Conservation (phyloP, 108 stramenopile genomes). For the Conticribra guillardii region DNA sequence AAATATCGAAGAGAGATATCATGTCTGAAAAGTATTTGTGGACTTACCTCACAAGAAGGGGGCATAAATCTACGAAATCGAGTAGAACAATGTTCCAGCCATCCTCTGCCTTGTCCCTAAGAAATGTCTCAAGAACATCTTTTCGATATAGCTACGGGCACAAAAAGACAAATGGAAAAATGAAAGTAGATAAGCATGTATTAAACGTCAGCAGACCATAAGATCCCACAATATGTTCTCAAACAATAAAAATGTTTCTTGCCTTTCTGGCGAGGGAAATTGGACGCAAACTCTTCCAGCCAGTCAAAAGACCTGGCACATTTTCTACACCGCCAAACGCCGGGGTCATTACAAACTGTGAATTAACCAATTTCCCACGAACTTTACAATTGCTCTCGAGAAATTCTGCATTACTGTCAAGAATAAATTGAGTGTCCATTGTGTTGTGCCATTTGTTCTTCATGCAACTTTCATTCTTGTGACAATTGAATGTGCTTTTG, state of each 20-base stretch:
- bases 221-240: too few relatives aligned
- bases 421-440: background rate
- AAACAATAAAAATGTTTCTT: too few relatives aligned
- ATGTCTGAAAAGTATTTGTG: too few relatives aligned
- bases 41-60: conserved; percentile 18
- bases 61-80: conserved; percentile 26
- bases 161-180: too few relatives aligned
- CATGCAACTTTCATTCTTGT: conserved; percentile 8
- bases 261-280: conserved; percentile 19
- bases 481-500: conserved; percentile 13
- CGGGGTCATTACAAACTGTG: conserved; percentile 25
- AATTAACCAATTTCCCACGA: conserved; percentile 8
- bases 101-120: conserved; percentile 22
- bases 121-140: conserved; percentile 9
- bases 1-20: too few relatives aligned
- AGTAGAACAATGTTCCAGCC: conserved; percentile 22
- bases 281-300: conserved; percentile 29
- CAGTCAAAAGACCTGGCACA: conserved; percentile 6
- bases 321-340: conserved; percentile 1
- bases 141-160: conserved; percentile 9
- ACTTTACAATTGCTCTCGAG: background rate
- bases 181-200: too few relatives aligned
- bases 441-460: conserved; percentile 41
- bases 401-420: conserved; percentile 15
- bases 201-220: too few relatives aligned